These are phyloP conservation scores for Malassezia arunalokei DNA, from an alignment of 1,284 basidiomycete genomes.

Conservation along the genomic window DNA sequence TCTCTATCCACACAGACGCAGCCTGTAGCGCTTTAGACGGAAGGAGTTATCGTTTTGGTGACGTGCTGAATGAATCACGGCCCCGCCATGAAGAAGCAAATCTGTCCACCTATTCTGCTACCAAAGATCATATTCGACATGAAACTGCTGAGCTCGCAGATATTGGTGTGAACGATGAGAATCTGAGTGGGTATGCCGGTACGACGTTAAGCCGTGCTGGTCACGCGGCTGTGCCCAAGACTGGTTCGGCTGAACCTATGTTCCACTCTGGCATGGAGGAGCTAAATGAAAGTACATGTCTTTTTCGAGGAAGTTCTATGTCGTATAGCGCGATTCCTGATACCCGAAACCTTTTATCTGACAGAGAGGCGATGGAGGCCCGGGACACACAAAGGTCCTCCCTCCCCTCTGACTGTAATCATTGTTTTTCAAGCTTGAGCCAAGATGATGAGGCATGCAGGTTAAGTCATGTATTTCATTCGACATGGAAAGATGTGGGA, in stretches of 20 bases:
- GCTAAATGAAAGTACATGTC: too few species aligned
- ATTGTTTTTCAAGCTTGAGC: conserved; percentile 14
- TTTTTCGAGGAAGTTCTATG: too few species aligned
- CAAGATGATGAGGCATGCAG: not conserved
- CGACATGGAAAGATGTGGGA: conserved; percentile 23
- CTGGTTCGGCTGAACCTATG: too few species aligned
- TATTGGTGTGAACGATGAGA: conserved; percentile 33
- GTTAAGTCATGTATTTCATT: not conserved
- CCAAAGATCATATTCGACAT: conserved; percentile 31
- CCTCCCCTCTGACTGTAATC: conserved; percentile 6
- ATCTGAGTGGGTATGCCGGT: too few species aligned
- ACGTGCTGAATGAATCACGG: not conserved
- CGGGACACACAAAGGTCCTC: too few species aligned
- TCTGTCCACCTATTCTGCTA: conserved; percentile 36
- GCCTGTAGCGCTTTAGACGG: conserved; percentile 37
- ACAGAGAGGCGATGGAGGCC: too few species aligned
- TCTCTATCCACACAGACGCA: not conserved
- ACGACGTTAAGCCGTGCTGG: too few species aligned
- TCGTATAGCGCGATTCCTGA: too few species aligned
- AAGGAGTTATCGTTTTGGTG: conserved; percentile 24
- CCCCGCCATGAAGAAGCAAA: conserved; percentile 5
- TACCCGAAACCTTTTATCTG: too few species aligned
- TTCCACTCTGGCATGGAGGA: too few species aligned
- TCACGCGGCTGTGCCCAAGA: too few species aligned
- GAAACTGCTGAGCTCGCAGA: conserved; percentile 39